phyloP scores from a whole-genome alignment of 129 eudicot genomes.

The carrot (Daucus carota) region DNA sequence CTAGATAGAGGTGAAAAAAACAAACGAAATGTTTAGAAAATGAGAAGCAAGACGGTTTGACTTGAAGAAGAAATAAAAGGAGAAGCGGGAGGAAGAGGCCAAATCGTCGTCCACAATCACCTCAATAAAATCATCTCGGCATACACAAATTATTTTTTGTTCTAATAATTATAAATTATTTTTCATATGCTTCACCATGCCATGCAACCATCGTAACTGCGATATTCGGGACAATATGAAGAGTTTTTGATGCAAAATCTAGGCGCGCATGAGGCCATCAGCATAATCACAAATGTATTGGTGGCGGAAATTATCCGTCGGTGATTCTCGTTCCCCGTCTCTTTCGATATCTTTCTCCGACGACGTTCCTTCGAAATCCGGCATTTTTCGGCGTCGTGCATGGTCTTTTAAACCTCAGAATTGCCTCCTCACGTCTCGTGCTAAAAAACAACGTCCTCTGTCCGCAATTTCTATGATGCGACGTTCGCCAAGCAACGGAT shows the following conservation, averaged over 20 bases:
- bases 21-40: not conserved
- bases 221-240: no score
- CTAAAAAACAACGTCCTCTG: conserved; percentile 25
- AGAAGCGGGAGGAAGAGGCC: not conserved
- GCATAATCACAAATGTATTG: conserved; percentile 31
- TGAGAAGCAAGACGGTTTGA: not conserved
- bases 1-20: not conserved
- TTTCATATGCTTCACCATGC: no score
- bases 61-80: not conserved
- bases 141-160: no score
- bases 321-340: conserved; percentile 17
- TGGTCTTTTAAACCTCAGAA: not conserved
- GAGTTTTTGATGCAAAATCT: not conserved
- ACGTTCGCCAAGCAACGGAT: conserved; percentile 4
- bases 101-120: not conserved
- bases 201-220: no score
- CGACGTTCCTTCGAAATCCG: conserved; percentile 2
- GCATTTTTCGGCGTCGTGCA: not conserved
- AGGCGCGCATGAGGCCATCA: not conserved
- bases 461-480: not conserved
- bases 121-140: no score
- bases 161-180: no score
- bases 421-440: conserved; percentile 5
- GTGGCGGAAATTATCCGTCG: conserved; percentile 40
- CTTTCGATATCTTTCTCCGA: conserved; percentile 7